Conservation (phyloP, 345 rosid genomes). For the Physaria fendleri region DNA sequence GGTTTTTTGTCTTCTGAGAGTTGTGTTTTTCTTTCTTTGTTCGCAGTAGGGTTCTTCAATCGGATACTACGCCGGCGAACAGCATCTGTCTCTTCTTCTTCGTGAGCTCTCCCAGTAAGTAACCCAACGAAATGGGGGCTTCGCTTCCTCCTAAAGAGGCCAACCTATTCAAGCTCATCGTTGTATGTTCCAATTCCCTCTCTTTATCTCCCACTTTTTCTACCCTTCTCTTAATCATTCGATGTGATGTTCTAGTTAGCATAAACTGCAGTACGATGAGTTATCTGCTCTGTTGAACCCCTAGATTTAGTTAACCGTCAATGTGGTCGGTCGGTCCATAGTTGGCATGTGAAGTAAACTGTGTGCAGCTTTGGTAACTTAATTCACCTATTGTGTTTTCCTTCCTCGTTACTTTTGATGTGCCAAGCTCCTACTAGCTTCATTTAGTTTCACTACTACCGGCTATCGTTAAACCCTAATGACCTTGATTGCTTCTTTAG, state of each 20-base stretch:
- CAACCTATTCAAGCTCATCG: constrained; percentile 99
- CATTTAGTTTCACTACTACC: not conserved
- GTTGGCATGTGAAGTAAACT: constrained; percentile 1
- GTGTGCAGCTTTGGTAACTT: not conserved
- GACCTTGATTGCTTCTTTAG: constrained; percentile 9
- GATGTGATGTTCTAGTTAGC: constrained; percentile 1
- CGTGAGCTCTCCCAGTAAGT: constrained; percentile 21
- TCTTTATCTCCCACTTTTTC: not conserved
- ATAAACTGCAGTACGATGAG: not conserved
- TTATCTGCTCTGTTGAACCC: constrained; percentile 14
- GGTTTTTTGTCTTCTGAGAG: not conserved
- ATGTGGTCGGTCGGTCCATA: constrained; percentile 11
- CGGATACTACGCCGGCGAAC: constrained; percentile 59
- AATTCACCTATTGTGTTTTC: not conserved
- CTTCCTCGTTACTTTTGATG: not conserved
- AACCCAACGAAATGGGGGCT: constrained; percentile 63
- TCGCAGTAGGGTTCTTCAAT: constrained; percentile 80
- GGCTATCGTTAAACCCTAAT: constrained; percentile 17
- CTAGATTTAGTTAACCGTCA: constrained; percentile 13
- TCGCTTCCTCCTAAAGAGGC: constrained; percentile 99
- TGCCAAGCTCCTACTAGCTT: not conserved
- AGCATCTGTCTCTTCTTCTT: not conserved
- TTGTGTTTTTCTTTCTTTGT: constrained; percentile 22
- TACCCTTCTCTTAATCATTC: not conserved
- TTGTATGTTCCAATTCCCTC: constrained; percentile 53